Percentiles rank a stretch among this genome's conserved stretches.
Evolutionary conservation across 768 basidiomycete species (phyloP).

Genomic region (Termitomyces sp.): DNA sequence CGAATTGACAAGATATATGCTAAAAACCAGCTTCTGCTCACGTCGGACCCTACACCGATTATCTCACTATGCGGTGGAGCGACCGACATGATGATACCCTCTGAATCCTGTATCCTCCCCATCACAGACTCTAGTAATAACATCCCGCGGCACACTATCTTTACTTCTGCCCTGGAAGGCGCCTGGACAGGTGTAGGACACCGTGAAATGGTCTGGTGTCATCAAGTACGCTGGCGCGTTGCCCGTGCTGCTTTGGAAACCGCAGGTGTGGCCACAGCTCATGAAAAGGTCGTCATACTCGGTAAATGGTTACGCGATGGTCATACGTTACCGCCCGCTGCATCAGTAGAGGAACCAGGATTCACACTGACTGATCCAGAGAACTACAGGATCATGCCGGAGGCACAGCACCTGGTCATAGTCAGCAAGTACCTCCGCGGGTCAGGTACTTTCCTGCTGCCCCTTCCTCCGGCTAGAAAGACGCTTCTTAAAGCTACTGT

Average conservation of each 20-base stretch:
- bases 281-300: slow-evolving; percentile 33
- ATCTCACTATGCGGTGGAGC: slow-evolving; percentile 90
- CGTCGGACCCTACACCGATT: slow-evolving; percentile 53
- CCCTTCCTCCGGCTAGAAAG: slow-evolving; percentile 24
- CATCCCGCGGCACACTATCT: slow-evolving; percentile 57
- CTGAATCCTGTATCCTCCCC: slow-evolving; percentile 78
- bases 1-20: slow-evolving; percentile 74
- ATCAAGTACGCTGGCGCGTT: slow-evolving; percentile 89
- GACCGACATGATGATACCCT: slow-evolving; percentile 87
- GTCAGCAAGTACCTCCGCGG: slow-evolving; percentile 30
- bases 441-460: slow-evolving; percentile 47
- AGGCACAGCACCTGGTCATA: slow-evolving; percentile 35
- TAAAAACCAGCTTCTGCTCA: slow-evolving; percentile 35
- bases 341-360: slow-evolving; percentile 2
- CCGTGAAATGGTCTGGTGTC: slow-evolving; percentile 97
- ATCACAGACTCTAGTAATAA: slow-evolving; percentile 12
- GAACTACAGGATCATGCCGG: slow-evolving; percentile 32
- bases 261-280: slow-evolving; percentile 24
- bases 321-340: slow-evolving; percentile 33
- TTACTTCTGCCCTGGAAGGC: slow-evolving; percentile 85
- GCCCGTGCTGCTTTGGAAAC: slow-evolving; percentile 77
- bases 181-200: slow-evolving; percentile 96
- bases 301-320: slow-evolving; percentile 71
- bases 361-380: slow-evolving; percentile 19
- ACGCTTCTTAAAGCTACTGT: slow-evolving; percentile 37